A percentile compares a stretch with the other conserved stretches of the same genome.
These are phyloP conservation scores for Carpinus viminea DNA, from an alignment of 306 rosid genomes.

Conservation along the genomic window DNA sequence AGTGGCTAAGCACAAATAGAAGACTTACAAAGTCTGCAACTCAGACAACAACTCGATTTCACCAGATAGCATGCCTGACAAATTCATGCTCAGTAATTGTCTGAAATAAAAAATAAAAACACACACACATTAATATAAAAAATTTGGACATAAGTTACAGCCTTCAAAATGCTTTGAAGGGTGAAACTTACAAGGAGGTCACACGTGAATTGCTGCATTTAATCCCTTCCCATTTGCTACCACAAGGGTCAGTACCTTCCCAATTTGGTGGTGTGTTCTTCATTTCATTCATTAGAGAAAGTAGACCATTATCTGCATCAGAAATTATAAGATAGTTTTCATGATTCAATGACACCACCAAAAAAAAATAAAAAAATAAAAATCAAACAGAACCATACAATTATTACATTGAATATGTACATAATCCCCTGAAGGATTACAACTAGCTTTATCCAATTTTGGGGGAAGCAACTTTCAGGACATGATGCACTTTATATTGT, in stretches of 20 bases:
- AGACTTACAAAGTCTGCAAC: conserved; percentile 1
- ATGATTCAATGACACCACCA: not conserved
- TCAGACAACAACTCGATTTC: not conserved
- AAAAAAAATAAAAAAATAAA: too few species aligned
- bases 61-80: not conserved
- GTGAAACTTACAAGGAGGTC: conserved; percentile 32
- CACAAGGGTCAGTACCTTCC: conserved; percentile 44
- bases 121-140: not conserved
- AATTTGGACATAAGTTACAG: not conserved
- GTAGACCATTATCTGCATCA: conserved; percentile 35
- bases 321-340: conserved; percentile 7
- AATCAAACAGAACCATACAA: not conserved
- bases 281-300: conserved; percentile 20
- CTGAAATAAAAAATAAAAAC: not conserved
- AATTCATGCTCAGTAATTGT: not conserved
- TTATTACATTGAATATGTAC: not conserved
- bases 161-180: not conserved
- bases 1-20: not conserved
- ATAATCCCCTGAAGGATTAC: not conserved
- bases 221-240: conserved; percentile 42
- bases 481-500: not conserved
- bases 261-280: conserved; percentile 36
- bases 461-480: not conserved
- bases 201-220: conserved; percentile 32
- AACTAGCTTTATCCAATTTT: not conserved